Evolutionary conservation across 2,329 filamentous ascomycete species (phyloP).

Genomic region (Penicillium sp.): DNA sequence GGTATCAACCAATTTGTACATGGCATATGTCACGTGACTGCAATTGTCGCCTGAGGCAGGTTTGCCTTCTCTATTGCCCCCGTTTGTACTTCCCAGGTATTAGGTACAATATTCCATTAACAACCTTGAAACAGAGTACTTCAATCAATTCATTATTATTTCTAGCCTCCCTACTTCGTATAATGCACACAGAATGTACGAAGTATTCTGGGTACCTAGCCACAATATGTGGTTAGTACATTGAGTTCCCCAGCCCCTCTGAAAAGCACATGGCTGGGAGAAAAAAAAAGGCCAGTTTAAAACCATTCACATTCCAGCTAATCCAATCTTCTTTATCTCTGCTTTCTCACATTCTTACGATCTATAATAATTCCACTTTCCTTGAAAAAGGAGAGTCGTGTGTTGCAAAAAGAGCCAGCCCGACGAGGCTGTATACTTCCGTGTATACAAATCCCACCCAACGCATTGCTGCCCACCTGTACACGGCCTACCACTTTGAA

Average conservation of each 20-base stretch:
- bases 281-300: conserved; percentile 7
- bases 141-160: neutral
- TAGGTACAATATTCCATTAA: neutral
- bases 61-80: neutral
- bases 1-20: neutral
- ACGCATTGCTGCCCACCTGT: conserved; percentile 4
- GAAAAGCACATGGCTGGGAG: conserved; percentile 28
- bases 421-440: conserved; percentile 4
- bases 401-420: neutral
- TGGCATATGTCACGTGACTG: neutral
- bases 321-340: neutral
- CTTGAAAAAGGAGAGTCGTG: neutral
- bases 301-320: conserved; percentile 15
- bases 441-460: conserved; percentile 9
- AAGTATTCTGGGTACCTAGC: neutral
- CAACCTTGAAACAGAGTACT: neutral
- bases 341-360: conserved; percentile 6
- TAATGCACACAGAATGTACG: neutral
- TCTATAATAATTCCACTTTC: neutral
- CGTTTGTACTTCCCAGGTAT: neutral
- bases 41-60: neutral
- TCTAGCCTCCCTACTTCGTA: neutral
- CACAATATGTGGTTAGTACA: neutral
- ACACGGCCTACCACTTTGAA: neutral
- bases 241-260: conserved; percentile 21